Percentiles rank a stretch among this genome's conserved stretches.
These are phyloP conservation scores for Apophysomyces variabilis DNA, from an alignment of 371 early-diverging fungal species.

Conservation along the genomic window DNA sequence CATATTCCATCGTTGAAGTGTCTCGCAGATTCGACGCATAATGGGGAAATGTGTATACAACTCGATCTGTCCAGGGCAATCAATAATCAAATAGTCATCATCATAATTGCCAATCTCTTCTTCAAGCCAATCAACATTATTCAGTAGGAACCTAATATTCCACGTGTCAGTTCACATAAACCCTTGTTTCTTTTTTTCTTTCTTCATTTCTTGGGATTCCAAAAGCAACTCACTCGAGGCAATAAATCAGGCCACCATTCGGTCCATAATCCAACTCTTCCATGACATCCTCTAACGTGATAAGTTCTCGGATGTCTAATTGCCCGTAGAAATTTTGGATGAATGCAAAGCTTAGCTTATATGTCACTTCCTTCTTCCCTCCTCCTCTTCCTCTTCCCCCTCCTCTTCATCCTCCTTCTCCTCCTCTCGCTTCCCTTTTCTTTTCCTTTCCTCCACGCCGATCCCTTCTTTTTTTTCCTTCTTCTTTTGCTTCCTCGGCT, in stretches of 20 bases:
- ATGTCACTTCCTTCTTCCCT: neutral
- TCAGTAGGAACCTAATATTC: conserved; percentile 70
- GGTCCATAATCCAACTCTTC: conserved; percentile 97
- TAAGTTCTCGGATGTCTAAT: conserved; percentile 92
- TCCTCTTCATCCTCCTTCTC: neutral
- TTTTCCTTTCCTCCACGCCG: too few relatives aligned
- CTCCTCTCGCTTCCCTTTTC: neutral
- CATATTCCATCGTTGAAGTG: conserved; percentile 72
- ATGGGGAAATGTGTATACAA: conserved; percentile 98
- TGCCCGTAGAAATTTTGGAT: neutral
- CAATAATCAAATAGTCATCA: conserved; percentile 97
- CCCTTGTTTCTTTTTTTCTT: too few relatives aligned
- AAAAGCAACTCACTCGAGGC: conserved; percentile 75
- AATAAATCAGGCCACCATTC: conserved; percentile 98
- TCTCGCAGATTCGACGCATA: conserved; percentile 83
- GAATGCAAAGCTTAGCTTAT: neutral
- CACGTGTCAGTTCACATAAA: conserved; percentile 2
- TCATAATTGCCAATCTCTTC: conserved; percentile 89
- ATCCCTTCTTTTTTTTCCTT: too few relatives aligned
- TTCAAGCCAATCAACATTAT: conserved; percentile 97
- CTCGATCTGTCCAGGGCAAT: conserved; percentile 99
- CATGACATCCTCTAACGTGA: conserved; percentile 98
- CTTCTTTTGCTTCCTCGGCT: too few relatives aligned
- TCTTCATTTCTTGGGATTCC: too few relatives aligned
- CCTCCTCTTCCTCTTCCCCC: neutral